phyloP scores from a whole-genome alignment of 345 rosid species.

The Barbarea vulgaris region DNA sequence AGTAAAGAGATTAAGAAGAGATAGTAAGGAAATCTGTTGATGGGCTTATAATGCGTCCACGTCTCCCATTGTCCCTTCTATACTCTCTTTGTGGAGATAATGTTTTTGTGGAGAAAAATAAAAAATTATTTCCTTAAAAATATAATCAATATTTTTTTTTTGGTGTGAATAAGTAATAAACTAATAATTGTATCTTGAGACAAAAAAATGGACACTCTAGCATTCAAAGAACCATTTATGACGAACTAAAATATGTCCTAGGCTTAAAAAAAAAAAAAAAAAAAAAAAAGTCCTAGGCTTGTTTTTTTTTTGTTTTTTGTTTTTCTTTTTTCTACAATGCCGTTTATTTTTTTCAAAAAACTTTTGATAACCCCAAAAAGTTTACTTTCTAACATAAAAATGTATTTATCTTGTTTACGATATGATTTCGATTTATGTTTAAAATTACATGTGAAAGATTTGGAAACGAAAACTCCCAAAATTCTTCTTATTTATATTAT shows the following conservation, averaged over 20 bases:
- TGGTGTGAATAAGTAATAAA: neutral
- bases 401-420: neutral
- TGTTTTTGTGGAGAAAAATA: slow-evolving; percentile 36
- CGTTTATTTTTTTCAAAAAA: neutral
- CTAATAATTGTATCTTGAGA: neutral
- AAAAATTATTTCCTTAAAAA: neutral
- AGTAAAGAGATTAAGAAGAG: slow-evolving; percentile 38
- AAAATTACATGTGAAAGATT: neutral
- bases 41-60: slow-evolving; percentile 62
- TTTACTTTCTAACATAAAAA: neutral
- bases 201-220: neutral
- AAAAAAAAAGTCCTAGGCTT: neutral
- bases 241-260: neutral
- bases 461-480: neutral
- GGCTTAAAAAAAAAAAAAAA: too few relatives aligned
- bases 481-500: neutral
- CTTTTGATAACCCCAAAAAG: neutral
- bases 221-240: neutral
- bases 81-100: slow-evolving; percentile 28
- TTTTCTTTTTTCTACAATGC: neutral
- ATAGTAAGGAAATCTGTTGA: slow-evolving; percentile 41
- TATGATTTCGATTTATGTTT: neutral
- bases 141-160: neutral
- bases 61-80: slow-evolving; percentile 42
- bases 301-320: neutral